Conservation (phyloP, 371 early-diverging fungal species). For the Mucor irregularis region DNA sequence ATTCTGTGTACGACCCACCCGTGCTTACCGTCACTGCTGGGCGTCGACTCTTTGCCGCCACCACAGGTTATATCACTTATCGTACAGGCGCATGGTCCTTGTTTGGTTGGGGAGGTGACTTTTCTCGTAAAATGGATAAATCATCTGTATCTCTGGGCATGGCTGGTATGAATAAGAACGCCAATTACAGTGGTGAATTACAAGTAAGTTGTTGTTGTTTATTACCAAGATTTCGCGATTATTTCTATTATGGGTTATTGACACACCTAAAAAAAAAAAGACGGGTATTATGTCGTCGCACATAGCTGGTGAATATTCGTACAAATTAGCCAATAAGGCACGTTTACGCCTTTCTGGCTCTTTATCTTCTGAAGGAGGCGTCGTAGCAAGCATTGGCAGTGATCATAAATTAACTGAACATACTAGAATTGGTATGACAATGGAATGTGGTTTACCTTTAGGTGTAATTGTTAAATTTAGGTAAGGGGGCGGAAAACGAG, state of each 20-base stretch:
- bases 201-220: conserved; percentile 42
- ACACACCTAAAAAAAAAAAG: conserved; percentile 10
- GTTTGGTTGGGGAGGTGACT: conserved; percentile 63
- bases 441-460: conserved; percentile 73
- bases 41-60: conserved; percentile 55
- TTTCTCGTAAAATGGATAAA: conserved; percentile 49
- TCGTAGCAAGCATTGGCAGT: conserved; percentile 56
- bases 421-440: conserved; percentile 70
- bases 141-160: conserved; percentile 67
- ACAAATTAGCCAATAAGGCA: conserved; percentile 36
- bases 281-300: conserved; percentile 55
- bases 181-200: conserved; percentile 56
- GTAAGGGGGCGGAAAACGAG: no score
- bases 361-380: conserved; percentile 54
- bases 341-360: conserved; percentile 38
- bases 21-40: conserved; percentile 66
- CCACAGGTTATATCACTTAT: conserved; percentile 79
- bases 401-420: conserved; percentile 68
- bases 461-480: conserved; percentile 76
- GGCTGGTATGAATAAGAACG: conserved; percentile 50
- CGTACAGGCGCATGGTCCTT: conserved; percentile 74
- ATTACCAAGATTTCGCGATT: no score
- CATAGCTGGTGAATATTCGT: conserved; percentile 46
- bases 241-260: neutral
- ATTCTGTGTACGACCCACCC: conserved; percentile 65